Evolutionary conservation across 2,329 filamentous ascomycete species (phyloP).

Genomic region (Drechslerella coelobrocha): DNA sequence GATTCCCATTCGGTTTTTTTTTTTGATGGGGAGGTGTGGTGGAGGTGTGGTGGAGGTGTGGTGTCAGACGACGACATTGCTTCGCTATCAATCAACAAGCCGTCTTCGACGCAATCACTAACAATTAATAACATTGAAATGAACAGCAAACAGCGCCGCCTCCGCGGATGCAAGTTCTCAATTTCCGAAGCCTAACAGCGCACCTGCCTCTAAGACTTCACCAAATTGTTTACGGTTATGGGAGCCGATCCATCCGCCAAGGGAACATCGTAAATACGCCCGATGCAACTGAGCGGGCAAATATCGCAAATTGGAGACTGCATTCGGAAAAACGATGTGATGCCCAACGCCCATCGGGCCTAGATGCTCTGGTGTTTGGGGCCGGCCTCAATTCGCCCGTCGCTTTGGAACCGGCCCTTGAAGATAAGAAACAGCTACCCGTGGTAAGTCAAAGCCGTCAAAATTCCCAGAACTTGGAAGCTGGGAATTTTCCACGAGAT

Average conservation of each 20-base stretch:
- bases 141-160: neutral
- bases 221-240: too few species aligned
- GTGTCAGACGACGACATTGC: too few species aligned
- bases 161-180: neutral
- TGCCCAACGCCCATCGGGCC: neutral
- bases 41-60: too few species aligned
- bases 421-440: neutral
- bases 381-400: neutral
- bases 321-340: too few species aligned
- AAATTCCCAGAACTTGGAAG: conserved; percentile 7
- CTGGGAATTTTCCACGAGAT: neutral
- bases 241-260: too few species aligned
- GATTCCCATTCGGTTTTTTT: too few species aligned
- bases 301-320: too few species aligned
- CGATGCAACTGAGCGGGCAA: neutral
- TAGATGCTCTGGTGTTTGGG: neutral
- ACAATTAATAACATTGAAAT: too few species aligned
- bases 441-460: conserved; percentile 8
- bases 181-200: neutral
- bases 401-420: conserved; percentile 1
- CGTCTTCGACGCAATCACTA: neutral
- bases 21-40: neutral
- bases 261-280: neutral
- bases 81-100: too few species aligned
- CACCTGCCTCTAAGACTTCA: neutral